Conservation (phyloP, 768 basidiomycete species). For the Suillus paluster region DNA sequence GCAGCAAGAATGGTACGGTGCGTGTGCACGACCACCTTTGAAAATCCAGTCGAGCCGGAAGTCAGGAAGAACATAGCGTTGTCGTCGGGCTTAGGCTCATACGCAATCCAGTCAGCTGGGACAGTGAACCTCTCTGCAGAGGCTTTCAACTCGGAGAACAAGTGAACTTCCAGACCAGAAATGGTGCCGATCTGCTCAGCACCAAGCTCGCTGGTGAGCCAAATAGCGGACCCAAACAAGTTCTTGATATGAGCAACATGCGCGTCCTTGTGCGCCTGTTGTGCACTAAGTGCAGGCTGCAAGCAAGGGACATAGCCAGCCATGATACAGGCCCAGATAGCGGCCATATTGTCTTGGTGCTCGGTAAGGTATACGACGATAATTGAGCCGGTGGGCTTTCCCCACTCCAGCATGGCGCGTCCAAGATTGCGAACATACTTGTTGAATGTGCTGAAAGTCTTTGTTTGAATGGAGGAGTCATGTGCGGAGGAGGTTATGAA, state of each 20-base stretch:
- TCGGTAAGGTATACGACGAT: slow-evolving; percentile 34
- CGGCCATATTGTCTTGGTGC: slow-evolving; percentile 37
- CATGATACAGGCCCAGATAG: slow-evolving; percentile 35
- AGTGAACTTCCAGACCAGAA: slow-evolving; percentile 26
- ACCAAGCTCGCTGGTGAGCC: slow-evolving; percentile 35
- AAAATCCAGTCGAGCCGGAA: slow-evolving; percentile 50
- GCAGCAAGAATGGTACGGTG: slow-evolving; percentile 43
- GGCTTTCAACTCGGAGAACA: slow-evolving; percentile 26
- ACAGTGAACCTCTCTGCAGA: slow-evolving; percentile 12
- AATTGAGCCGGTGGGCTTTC: slow-evolving; percentile 28
- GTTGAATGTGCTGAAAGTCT: slow-evolving; percentile 26
- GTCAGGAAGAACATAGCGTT: slow-evolving; percentile 42
- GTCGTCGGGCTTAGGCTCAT: slow-evolving; percentile 27
- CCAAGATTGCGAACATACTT: slow-evolving; percentile 20
- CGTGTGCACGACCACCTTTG: slow-evolving; percentile 45
- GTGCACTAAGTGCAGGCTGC: slow-evolving; percentile 37
- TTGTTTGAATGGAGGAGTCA: slow-evolving; percentile 31
- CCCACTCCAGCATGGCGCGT: slow-evolving; percentile 26
- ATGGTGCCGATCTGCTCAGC: slow-evolving; percentile 29
- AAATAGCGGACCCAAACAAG: slow-evolving; percentile 32
- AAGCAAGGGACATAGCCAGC: slow-evolving; percentile 38
- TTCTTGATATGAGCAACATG: slow-evolving; percentile 34
- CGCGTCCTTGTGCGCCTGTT: slow-evolving; percentile 34
- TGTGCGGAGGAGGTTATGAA: slow-evolving; percentile 34
- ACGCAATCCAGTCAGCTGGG: slow-evolving; percentile 21